phyloP scores from a whole-genome alignment of 768 basidiomycete genomes.

The Suillus decipiens region DNA sequence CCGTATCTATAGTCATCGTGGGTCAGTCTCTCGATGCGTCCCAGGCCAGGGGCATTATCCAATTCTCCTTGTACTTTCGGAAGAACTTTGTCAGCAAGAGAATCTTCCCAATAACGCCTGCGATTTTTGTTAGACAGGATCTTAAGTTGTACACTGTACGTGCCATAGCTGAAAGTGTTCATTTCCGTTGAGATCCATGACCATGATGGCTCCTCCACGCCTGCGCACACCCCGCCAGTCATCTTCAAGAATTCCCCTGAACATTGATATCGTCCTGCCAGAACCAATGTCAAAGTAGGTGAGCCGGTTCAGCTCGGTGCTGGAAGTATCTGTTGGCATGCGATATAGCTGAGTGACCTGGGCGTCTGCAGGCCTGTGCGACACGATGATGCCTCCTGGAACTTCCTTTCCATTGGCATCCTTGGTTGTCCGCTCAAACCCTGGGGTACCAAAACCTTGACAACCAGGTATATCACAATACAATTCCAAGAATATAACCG shows the following conservation, averaged over 20 bases:
- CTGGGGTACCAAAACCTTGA: slow-evolving; percentile 29
- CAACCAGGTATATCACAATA: background rate
- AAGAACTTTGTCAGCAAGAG: slow-evolving; percentile 24
- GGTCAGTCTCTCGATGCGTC: slow-evolving; percentile 45
- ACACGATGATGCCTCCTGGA: slow-evolving; percentile 32
- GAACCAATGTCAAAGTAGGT: slow-evolving; percentile 42
- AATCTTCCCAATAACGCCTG: slow-evolving; percentile 47
- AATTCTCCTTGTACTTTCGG: slow-evolving; percentile 40
- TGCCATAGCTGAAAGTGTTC: slow-evolving; percentile 45
- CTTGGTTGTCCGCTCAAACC: slow-evolving; percentile 28
- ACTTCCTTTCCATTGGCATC: slow-evolving; percentile 14
- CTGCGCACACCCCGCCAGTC: slow-evolving; percentile 43
- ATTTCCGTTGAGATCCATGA: slow-evolving; percentile 43
- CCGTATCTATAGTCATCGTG: slow-evolving; percentile 38
- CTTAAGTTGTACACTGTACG: slow-evolving; percentile 6
- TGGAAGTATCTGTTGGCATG: slow-evolving; percentile 30
- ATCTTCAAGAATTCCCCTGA: slow-evolving; percentile 37
- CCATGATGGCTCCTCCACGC: slow-evolving; percentile 37
- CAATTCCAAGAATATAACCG: background rate
- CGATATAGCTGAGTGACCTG: slow-evolving; percentile 41
- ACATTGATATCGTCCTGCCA: slow-evolving; percentile 36
- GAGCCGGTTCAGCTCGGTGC: slow-evolving; percentile 34
- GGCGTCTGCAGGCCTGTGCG: slow-evolving; percentile 41
- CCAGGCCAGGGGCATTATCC: slow-evolving; percentile 39
- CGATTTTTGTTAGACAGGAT: slow-evolving; percentile 1